Evolutionary conservation across 2,329 filamentous ascomycete species (phyloP), one percentile per base, ranked within the genome.

Genomic region (Penicillium oxalicum): DNA sequence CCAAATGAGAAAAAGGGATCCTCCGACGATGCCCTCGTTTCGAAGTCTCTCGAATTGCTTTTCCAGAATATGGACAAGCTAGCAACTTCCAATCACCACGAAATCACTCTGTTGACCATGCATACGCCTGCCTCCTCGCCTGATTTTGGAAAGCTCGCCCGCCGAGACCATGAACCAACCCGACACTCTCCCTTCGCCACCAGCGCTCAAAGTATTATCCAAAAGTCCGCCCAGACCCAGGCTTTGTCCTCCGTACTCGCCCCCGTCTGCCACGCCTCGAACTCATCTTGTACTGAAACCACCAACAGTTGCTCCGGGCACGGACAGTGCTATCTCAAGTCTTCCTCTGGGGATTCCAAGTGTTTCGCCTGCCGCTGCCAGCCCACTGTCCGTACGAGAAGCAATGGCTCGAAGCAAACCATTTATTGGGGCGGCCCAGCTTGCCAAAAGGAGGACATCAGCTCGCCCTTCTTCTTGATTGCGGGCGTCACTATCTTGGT

Each of bases 381-480:
- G 46, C 72, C 79, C 37, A 86, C 83, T 2, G 70, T 77, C 13
- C 67, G 75, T 46, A 65, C 65, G 38, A 70, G 68, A 28, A 68
- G 74, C 46, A 67, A 71, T 32, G 67, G 67, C n/a, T 75, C 71
- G 12, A 74, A 77, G 34, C 83, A 83, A 68, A 81, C 82, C 11
- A 82, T 82, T 0, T 78, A 84, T 64, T 97, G 90, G 89, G 91
- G 84, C 43, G 93, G 93, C 12, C 75, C 82, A 34, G 85, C 86
- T 40, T 98, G 93, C 74, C 83, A 93, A 66, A 98, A 97, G 81
- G 80, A 85, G 68, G 91, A 98, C 64, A 76, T 97, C 45, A 94
- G 89, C 66, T 80, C 84, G 27, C 84, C 87, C 4, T 97, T 98
- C 73, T 94, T 90, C 82, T 74, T 98, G 44, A 83, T 98, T 60